Percentiles rank a stretch among this genome's conserved stretches.
Conservation (phyloP, 2,329 filamentous ascomycete species). For the Cadophora sp. region DNA sequence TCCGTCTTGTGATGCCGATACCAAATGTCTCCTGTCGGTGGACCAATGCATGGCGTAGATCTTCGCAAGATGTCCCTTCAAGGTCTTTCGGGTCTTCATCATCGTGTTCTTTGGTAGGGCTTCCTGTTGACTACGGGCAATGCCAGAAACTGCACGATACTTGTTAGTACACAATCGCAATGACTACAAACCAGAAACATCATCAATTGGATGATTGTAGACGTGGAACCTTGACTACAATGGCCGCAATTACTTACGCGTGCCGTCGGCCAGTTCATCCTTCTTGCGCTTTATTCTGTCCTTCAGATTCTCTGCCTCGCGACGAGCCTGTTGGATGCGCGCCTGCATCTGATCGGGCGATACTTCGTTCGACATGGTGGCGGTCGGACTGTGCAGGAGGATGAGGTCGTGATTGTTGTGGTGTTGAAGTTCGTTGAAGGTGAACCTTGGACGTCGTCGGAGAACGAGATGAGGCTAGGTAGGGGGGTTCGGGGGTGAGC, state of each 20-base stretch:
- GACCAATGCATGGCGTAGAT: constrained; percentile 99
- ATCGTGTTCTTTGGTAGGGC: constrained; percentile 86
- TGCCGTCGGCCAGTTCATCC: constrained; percentile 98
- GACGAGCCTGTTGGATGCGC: constrained; percentile 88
- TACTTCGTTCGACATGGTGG: constrained; percentile 59
- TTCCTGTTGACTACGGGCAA: constrained; percentile 92
- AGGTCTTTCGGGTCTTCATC: constrained; percentile 96
- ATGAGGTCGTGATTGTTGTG: constrained; percentile 24
- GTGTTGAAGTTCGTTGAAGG: constrained; percentile 1
- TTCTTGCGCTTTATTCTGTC: constrained; percentile 99
- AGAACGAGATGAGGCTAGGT: constrained; percentile 30
- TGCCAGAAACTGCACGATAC: constrained; percentile 76
- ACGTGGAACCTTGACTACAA: neutral
- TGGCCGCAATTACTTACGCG: constrained; percentile 72
- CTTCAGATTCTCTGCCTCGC: constrained; percentile 97
- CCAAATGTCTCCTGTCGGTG: constrained; percentile 93
- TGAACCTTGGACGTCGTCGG: constrained; percentile 25
- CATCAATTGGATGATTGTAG: constrained; percentile 25
- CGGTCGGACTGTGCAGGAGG: constrained; percentile 27
- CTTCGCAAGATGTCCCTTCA: constrained; percentile 98
- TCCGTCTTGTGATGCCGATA: constrained; percentile 97
- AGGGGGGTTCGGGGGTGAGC: constrained; percentile 32
- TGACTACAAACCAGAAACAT: neutral
- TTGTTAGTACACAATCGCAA: constrained; percentile 30
- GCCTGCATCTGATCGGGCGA: constrained; percentile 87